Conservation (phyloP, 164 flowering plant species). For the Chimonanthus salicifolius region DNA sequence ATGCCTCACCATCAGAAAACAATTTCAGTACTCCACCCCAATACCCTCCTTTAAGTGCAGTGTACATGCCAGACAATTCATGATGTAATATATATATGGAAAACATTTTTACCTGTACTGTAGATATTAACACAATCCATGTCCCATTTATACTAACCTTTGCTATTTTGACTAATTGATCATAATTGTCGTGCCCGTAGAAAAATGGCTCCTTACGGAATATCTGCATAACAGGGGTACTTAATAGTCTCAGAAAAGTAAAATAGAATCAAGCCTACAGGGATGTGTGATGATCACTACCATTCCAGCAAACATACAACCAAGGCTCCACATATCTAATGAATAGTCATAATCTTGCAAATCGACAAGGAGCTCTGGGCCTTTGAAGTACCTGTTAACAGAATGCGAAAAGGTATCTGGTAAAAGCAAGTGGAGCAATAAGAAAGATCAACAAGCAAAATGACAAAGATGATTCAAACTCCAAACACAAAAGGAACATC, state of each 20-base stretch:
- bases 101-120: background rate
- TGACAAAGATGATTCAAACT: background rate
- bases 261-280: background rate
- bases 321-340: constrained; percentile 97
- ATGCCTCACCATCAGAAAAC: background rate
- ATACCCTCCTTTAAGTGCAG: background rate
- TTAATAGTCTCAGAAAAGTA: background rate
- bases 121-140: background rate
- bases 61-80: background rate
- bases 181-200: constrained; percentile 96
- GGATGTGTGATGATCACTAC: constrained; percentile 31
- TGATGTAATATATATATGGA: too few species aligned
- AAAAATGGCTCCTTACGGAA: constrained; percentile 67
- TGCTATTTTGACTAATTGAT: constrained; percentile 95
- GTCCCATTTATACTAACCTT: constrained; percentile 45
- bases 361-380: constrained; percentile 97
- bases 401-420: background rate
- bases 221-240: constrained; percentile 49
- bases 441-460: background rate
- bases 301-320: constrained; percentile 99
- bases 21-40: background rate
- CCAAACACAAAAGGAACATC: background rate
- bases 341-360: constrained; percentile 98
- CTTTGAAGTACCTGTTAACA: constrained; percentile 82
- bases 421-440: constrained; percentile 1